These are phyloP conservation scores for Lachnum nothofagi DNA, from an alignment of 2,329 filamentous ascomycete species.

Conservation along the genomic window DNA sequence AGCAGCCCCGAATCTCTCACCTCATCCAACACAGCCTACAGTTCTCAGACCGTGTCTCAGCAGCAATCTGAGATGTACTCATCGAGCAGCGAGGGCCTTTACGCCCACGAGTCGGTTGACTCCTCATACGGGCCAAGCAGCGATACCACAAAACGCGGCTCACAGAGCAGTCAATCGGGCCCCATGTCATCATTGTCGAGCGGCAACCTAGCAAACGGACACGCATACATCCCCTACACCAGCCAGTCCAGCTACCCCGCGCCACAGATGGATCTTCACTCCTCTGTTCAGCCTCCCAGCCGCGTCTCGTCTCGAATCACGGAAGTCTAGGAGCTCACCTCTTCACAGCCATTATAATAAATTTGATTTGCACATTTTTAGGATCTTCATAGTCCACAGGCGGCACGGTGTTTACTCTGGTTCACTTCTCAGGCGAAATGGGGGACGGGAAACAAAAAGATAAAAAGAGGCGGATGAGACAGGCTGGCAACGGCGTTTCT, in stretches of 20 bases:
- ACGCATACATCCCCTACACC: slow-evolving; percentile 16
- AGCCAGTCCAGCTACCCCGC: slow-evolving; percentile 6
- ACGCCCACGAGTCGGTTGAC: slow-evolving; percentile 14
- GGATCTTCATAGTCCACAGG: background rate
- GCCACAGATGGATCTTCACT: slow-evolving; percentile 5
- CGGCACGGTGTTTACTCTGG: slow-evolving; percentile 1
- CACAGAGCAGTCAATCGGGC: slow-evolving; percentile 13
- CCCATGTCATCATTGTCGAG: slow-evolving; percentile 2
- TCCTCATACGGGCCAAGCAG: slow-evolving; percentile 19
- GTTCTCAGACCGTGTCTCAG: slow-evolving; percentile 11
- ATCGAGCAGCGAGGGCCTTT: slow-evolving; percentile 9
- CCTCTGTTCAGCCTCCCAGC: background rate
- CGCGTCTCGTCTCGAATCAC: slow-evolving; percentile 2
- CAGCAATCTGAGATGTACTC: slow-evolving; percentile 17
- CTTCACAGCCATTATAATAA: background rate
- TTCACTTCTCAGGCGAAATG: background rate
- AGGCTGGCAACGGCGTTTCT: background rate
- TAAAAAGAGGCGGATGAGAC: background rate
- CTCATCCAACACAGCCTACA: slow-evolving; percentile 21
- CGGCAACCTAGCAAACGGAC: slow-evolving; percentile 16
- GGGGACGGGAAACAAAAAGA: slow-evolving; percentile 1
- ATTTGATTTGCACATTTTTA: background rate
- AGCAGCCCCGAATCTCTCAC: slow-evolving; percentile 25
- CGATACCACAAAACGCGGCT: slow-evolving; percentile 12
- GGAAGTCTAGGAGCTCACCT: background rate